A percentile compares a stretch with the other conserved stretches of the same genome.
phyloP scores from a whole-genome alignment of 352 stramenopile species.

The Phytopythium boreale region DNA sequence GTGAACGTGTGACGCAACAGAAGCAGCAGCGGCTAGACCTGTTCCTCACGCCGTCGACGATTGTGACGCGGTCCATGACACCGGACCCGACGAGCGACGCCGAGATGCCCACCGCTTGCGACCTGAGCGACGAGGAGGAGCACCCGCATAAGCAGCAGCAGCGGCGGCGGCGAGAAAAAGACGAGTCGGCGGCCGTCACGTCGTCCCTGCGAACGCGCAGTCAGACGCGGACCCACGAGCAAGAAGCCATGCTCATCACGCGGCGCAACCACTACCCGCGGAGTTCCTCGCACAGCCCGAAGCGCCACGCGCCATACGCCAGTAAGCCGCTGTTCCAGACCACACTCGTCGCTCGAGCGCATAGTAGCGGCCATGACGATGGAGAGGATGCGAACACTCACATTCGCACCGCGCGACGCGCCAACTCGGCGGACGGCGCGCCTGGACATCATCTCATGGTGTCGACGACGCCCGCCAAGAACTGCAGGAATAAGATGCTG shows the following conservation, averaged over 20 bases:
- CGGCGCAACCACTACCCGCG: slow-evolving; percentile 31
- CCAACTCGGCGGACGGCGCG: background rate
- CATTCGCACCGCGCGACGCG: background rate
- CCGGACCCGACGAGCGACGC: background rate
- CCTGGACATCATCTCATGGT: background rate
- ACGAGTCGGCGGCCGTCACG: fast-evolving
- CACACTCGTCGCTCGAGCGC: slow-evolving; percentile 21
- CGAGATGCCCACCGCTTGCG: background rate
- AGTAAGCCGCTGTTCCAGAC: slow-evolving; percentile 35
- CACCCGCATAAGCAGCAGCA: slow-evolving; percentile 1
- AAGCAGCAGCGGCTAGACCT: slow-evolving; percentile 44
- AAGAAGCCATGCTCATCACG: slow-evolving; percentile 6
- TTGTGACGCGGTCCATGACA: slow-evolving; percentile 7
- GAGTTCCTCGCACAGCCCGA: slow-evolving; percentile 28
- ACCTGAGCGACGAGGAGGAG: background rate
- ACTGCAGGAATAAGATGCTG: slow-evolving; percentile 22
- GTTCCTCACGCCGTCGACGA: slow-evolving; percentile 26
- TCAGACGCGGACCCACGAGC: background rate
- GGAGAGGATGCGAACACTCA: background rate
- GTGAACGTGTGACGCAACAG: background rate
- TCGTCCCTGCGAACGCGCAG: slow-evolving; percentile 1
- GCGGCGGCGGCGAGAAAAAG: background rate
- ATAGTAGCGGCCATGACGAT: background rate
- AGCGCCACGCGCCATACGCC: slow-evolving; percentile 17
- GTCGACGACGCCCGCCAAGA: background rate